Conservation (phyloP, 2,329 filamentous ascomycete genomes). For the Metarhizium sp. region DNA sequence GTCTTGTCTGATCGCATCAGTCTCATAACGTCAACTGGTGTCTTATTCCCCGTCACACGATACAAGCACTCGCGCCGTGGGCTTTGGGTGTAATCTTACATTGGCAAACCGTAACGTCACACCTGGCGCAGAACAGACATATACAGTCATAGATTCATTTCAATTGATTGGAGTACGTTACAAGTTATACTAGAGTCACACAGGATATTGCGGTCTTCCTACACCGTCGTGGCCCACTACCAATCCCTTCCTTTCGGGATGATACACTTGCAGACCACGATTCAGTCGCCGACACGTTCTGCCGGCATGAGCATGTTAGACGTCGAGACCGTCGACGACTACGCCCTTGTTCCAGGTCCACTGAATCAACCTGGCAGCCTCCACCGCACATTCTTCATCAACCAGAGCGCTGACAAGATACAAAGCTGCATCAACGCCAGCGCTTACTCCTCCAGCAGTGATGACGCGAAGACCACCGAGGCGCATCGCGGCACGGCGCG, state of each 20-base stretch:
- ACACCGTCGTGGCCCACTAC: not conserved
- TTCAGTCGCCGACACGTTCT: slow-evolving; percentile 10
- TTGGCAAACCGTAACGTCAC: too few relatives aligned
- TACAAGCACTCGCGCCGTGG: too few relatives aligned
- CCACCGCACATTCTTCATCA: slow-evolving; percentile 63
- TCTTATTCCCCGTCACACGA: too few relatives aligned
- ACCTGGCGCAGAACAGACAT: too few relatives aligned
- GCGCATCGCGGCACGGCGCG: slow-evolving; percentile 66
- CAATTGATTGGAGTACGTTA: slow-evolving; percentile 5
- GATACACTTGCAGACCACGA: slow-evolving; percentile 1
- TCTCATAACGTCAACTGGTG: too few relatives aligned
- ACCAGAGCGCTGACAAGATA: slow-evolving; percentile 81
- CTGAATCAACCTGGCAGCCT: slow-evolving; percentile 67
- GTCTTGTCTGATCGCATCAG: too few relatives aligned
- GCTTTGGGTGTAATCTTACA: too few relatives aligned
- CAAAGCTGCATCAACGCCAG: slow-evolving; percentile 73
- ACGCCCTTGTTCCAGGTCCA: slow-evolving; percentile 80
- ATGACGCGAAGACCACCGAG: slow-evolving; percentile 64
- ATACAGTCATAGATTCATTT: not conserved
- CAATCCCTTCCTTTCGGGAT: not conserved
- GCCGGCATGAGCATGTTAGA: slow-evolving; percentile 39
- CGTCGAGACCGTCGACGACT: slow-evolving; percentile 76
- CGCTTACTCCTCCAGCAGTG: slow-evolving; percentile 68
- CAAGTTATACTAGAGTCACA: slow-evolving; percentile 3
- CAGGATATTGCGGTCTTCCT: slow-evolving; percentile 1